Evolutionary conservation across 345 rosid species (phyloP).

Genomic region (Eucalyptus grandis): DNA sequence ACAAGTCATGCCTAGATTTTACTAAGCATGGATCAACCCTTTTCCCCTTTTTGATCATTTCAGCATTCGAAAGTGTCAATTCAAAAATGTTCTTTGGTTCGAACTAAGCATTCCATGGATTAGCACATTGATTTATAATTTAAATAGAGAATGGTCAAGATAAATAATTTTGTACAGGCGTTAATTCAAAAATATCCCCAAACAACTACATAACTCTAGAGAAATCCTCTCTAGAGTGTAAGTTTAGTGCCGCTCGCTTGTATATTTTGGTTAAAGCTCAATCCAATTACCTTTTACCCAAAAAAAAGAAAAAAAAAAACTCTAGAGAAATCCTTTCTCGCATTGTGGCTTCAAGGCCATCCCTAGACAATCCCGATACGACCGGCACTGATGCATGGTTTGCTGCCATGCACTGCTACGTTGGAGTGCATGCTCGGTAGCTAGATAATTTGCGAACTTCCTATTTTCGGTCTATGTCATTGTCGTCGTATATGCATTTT

Average conservation of each 20-base stretch:
- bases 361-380: neutral
- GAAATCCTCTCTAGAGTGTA: neutral
- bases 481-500: neutral
- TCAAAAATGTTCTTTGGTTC: neutral
- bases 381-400: neutral
- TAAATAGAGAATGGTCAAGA: neutral
- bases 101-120: neutral
- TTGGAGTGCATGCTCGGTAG: fast-evolving
- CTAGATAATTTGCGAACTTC: neutral
- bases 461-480: neutral
- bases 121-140: neutral
- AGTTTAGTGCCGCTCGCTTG: too few relatives aligned
- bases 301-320: too few relatives aligned
- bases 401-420: neutral
- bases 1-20: neutral
- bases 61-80: neutral
- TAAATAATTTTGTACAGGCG: neutral
- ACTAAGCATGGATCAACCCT: neutral
- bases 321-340: neutral
- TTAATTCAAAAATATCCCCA: neutral
- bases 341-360: neutral
- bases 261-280: too few relatives aligned
- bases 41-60: neutral
- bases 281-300: too few relatives aligned
- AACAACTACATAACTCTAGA: neutral